Evolutionary conservation across 805 yeast genomes (phyloP), one percentile per base, ranked within the genome.

Genomic region (Schwanniomyces pseudopolymorphus): DNA sequence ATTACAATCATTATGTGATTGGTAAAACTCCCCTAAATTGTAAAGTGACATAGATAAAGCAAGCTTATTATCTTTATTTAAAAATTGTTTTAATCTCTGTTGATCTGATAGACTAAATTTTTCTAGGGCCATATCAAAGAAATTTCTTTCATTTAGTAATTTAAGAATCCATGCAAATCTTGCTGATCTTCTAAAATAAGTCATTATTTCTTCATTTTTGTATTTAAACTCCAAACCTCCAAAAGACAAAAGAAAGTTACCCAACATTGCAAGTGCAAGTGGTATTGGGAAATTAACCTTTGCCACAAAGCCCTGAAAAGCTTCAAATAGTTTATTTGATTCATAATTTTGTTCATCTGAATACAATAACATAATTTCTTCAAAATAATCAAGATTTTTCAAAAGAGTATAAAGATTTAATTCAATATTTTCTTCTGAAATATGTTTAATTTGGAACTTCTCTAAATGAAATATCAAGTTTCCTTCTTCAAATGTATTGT

Each of bases 261-360:
- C 64, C 40, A 59, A 59, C 61, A 59, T 58, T 14, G 62, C 48
- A n/a, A 55, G 52, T 11, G 64, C 62, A 16, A 59, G 44, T 14
- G 64, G 62, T 14, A 59, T 44, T 27, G 54, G 52, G 16, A 57
- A 43, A 1, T 59, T 51, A 8, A 42, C n/a, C 22, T 41, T 44
- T 33, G 50, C 45, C 14, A 60, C 57, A 33, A 46, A 54, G 6
- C 24, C 20, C 24, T 55, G 53, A 26, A 59, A 57, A 3, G 43
- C 37, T 26, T 58, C 56, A 27, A 54, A 59, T 4, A 59, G 48
- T 33, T 58, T 53, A 10, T 50, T 46, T 13, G 53, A 46, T 31
- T 44, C 40, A 39, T 51, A 44, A 33, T 54, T 58, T 8, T 38
- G 26, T 26, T 48, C 40, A 9, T 53, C 48, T 25, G 47, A 46